Conservation (phyloP, 768 basidiomycete species). For the Leucocoprinus leucothites region DNA sequence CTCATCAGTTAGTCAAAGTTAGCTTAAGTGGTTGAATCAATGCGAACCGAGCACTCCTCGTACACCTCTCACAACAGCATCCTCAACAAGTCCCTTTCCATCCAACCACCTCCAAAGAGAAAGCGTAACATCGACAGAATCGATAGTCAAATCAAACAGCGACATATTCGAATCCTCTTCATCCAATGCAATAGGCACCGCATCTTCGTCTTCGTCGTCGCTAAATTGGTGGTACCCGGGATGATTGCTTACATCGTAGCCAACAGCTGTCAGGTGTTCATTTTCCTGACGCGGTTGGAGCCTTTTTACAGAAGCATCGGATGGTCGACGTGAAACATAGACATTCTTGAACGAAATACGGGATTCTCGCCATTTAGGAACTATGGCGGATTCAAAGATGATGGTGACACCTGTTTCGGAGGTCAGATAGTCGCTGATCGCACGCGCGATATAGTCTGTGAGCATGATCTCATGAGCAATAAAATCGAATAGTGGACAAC, state of each 20-base stretch:
- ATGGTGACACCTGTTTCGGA: conserved; percentile 91
- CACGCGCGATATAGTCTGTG: conserved; percentile 78
- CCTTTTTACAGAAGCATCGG: conserved; percentile 16
- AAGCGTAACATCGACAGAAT: conserved; percentile 93
- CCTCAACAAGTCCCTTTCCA: conserved; percentile 89
- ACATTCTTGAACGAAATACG: conserved; percentile 97
- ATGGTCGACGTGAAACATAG: conserved; percentile 82
- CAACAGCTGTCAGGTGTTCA: conserved; percentile 56
- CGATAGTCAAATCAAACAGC: conserved; percentile 91
- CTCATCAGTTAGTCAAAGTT: neutral
- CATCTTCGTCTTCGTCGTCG: conserved; percentile 53
- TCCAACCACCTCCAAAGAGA: conserved; percentile 92
- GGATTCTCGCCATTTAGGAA: conserved; percentile 96
- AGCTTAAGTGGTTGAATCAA: neutral
- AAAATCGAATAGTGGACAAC: neutral
- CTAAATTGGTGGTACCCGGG: conserved; percentile 60
- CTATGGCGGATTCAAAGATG: conserved; percentile 96
- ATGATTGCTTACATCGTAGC: conserved; percentile 77
- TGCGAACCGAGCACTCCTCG: conserved; percentile 84
- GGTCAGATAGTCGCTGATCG: conserved; percentile 91
- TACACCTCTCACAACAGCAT: conserved; percentile 91
- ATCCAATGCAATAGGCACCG: conserved; percentile 18
- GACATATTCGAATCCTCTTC: conserved; percentile 73
- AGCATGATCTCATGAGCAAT: conserved; percentile 6
- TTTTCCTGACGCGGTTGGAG: conserved; percentile 19